Percentiles rank a stretch among this genome's conserved stretches.
Evolutionary conservation across 768 basidiomycete genomes (phyloP).

Genomic region (Lactarius vividus): DNA sequence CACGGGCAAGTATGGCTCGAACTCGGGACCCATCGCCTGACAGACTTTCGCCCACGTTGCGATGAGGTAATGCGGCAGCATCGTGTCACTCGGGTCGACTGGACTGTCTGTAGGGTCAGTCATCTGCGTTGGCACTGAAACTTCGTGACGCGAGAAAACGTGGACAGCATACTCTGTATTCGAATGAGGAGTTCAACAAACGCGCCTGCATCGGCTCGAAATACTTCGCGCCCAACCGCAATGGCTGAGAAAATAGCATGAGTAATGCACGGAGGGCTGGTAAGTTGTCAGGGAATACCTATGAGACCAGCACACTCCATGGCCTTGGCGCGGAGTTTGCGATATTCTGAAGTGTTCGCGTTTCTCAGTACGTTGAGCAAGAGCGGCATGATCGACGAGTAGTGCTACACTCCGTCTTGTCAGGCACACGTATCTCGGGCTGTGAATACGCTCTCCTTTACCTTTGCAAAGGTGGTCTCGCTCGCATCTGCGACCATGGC

Average conservation of each 20-base stretch:
- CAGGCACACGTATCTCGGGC: neutral
- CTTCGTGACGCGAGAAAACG: neutral
- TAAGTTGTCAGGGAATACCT: conserved; percentile 45
- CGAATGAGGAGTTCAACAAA: conserved; percentile 71
- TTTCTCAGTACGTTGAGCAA: conserved; percentile 72
- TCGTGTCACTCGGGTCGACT: conserved; percentile 66
- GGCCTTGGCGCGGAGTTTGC: conserved; percentile 71
- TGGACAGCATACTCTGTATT: conserved; percentile 61
- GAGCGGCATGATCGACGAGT: conserved; percentile 76
- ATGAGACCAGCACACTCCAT: conserved; percentile 91
- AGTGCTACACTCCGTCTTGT: conserved; percentile 43
- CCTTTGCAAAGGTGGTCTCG: conserved; percentile 74
- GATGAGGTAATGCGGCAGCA: conserved; percentile 72
- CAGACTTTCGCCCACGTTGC: conserved; percentile 89
- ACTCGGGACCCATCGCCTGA: conserved; percentile 79
- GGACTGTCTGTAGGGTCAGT: conserved; percentile 51
- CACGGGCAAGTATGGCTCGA: conserved; percentile 80
- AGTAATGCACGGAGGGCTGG: neutral
- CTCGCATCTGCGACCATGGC: conserved; percentile 90
- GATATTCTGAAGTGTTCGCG: conserved; percentile 63
- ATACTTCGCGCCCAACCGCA: conserved; percentile 79
- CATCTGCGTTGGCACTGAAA: neutral
- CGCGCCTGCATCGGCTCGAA: conserved; percentile 67
- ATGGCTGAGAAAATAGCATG: conserved; percentile 51
- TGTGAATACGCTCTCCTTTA: conserved; percentile 27